Percentiles rank a stretch among this genome's conserved stretches.
phyloP scores from a whole-genome alignment of 2,329 filamentous ascomycete genomes.

The Diaporthe citriasiana region DNA sequence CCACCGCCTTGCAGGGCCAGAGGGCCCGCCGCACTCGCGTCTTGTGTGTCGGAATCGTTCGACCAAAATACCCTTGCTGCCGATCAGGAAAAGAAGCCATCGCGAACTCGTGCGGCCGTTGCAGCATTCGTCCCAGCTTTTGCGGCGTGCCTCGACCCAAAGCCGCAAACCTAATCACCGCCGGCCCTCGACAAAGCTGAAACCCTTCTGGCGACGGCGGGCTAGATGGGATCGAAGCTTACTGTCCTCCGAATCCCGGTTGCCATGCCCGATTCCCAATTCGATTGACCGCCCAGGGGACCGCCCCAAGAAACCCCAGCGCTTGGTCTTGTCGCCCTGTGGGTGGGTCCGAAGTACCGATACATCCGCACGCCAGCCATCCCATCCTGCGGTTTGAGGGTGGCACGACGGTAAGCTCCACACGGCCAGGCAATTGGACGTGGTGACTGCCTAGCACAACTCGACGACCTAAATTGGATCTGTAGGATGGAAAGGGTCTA shows the following conservation, averaged over 20 bases:
- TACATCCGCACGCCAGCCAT: constrained; percentile 19
- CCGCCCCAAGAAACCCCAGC: background rate
- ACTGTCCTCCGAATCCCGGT: constrained; percentile 29
- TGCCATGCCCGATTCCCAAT: constrained; percentile 1
- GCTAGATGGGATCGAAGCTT: constrained; percentile 28
- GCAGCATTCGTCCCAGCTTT: constrained; percentile 6
- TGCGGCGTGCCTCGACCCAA: constrained; percentile 17
- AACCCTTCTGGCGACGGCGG: constrained; percentile 24
- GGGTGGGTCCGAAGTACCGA: constrained; percentile 14
- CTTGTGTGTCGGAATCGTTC: constrained; percentile 8
- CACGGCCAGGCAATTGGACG: constrained; percentile 13
- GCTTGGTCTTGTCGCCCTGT: constrained; percentile 22
- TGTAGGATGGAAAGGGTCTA: background rate
- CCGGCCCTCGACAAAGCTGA: constrained; percentile 26
- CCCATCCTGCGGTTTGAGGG: constrained; percentile 18
- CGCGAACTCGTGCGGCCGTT: constrained; percentile 2
- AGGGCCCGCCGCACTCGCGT: background rate
- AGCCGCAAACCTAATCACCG: constrained; percentile 4
- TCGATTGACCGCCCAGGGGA: constrained; percentile 18
- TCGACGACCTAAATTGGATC: background rate
- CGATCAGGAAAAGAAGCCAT: constrained; percentile 25
- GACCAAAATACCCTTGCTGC: constrained; percentile 11
- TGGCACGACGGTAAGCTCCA: constrained; percentile 23
- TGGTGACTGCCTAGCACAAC: constrained; percentile 1
- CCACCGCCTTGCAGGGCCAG: background rate